Base-by-base conservation (phyloP, 495 filamentous ascomycete genomes). In the Aspergillus affinis region DNA sequence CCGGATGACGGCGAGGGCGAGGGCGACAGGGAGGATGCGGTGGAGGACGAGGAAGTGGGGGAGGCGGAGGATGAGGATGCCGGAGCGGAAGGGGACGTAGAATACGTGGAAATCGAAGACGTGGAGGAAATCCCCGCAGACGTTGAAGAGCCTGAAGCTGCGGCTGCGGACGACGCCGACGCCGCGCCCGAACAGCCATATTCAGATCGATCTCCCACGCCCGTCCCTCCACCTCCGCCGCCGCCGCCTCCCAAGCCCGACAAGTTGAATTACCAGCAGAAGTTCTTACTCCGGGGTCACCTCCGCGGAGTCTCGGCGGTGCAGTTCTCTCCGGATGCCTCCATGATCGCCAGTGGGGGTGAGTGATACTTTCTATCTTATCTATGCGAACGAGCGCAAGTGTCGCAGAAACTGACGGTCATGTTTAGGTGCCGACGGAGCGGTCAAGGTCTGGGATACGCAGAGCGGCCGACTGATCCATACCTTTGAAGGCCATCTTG, bases 401-500 rank as follows among this genome's bases (percentile, higher is more conserved):
- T 21, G 26, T 21, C 7, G 17, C 21, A 52, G 23, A n/a, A 8
- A 52, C 26, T 52, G 26, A 29, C 23, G 9, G 41, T 46, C 49
- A 41, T 13, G 26, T 66, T 29, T 63, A 88, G 87, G 93, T 21
- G 91, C 94, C 57, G 94, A 98, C 69, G 87, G 83, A 36, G 91
- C 89, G 7, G 84, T 93, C 62, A 96, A 92, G 72, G 86, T 98
- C 51, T 98, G 94, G 94, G 86, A 93, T 63, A 87, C 90, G 0
- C 61, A 71, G 9, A 92, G 89, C 4, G 93, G 92, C 41, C 83
- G 82, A 67, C 85, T 90, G 64, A 81, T 91, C 58, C 88, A 96
- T 64, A 94, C 90, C 0, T 83, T 98, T n/a, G 88, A 95, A 66
- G 94, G 92, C 26, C 94, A 98, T 76, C 82, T 96, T 61, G 92